A percentile compares a stretch with the other conserved stretches of the same genome.
Evolutionary conservation across 139 green algal species (phyloP).

Genomic region (Haematococcus lacustris): DNA sequence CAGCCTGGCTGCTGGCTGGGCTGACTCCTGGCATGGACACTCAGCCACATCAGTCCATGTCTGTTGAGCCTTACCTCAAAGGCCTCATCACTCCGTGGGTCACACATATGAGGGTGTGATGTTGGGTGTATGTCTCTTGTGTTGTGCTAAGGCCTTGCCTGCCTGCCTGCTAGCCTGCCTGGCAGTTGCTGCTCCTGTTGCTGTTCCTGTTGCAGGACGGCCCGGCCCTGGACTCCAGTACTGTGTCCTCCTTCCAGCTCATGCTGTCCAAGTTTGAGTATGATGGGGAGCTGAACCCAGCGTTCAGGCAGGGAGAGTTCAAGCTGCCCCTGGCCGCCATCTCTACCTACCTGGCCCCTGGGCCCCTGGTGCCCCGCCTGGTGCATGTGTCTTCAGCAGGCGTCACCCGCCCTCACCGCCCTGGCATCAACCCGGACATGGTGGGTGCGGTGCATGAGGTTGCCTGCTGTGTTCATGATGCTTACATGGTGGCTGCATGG

Average conservation of each 20-base stretch:
- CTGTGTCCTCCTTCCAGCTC: conserved; percentile 61
- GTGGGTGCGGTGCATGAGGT: not conserved
- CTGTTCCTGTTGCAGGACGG: conserved; percentile 5
- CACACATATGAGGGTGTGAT: too few relatives aligned
- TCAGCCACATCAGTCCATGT: too few relatives aligned
- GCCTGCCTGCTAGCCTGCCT: not conserved
- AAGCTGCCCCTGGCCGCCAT: conserved; percentile 66
- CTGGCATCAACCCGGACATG: conserved; percentile 45
- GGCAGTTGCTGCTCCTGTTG: not conserved
- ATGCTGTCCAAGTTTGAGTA: conserved; percentile 97
- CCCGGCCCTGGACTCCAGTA: conserved; percentile 44
- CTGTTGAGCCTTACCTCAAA: too few relatives aligned
- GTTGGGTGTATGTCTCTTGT: too few relatives aligned
- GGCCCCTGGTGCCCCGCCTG: conserved; percentile 22
- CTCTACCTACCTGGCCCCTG: conserved; percentile 40
- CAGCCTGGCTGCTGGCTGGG: not conserved
- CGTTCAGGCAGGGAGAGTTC: conserved; percentile 71
- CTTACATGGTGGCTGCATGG: not conserved
- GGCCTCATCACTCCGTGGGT: too few relatives aligned
- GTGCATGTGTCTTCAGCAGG: conserved; percentile 62
- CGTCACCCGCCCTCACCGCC: conserved; percentile 74
- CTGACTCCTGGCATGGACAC: too few relatives aligned
- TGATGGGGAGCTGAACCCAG: conserved; percentile 84
- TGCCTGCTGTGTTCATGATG: not conserved
- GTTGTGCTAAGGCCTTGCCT: not conserved